Conservation (phyloP, 495 filamentous ascomycete species). For the Talaromyces wortmannii region DNA sequence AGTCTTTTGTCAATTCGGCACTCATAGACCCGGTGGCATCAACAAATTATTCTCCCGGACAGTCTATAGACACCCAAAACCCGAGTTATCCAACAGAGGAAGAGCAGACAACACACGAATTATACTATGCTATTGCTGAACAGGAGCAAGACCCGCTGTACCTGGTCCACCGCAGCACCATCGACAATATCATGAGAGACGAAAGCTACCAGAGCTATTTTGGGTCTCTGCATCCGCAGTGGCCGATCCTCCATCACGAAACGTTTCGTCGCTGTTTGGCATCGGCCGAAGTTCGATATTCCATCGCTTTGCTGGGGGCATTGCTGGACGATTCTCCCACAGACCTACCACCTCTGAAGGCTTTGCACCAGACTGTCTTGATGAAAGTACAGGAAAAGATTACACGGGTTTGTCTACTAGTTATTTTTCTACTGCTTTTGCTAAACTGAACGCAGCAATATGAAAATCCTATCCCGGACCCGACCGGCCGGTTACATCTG, state of each 20-base stretch:
- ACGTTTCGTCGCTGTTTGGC: background rate
- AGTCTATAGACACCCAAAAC: background rate
- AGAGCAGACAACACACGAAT: background rate
- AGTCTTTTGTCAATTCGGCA: background rate
- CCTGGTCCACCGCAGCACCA: background rate
- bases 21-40: background rate
- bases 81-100: background rate
- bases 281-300: background rate
- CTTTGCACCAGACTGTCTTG: background rate
- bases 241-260: background rate
- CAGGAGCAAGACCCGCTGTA: background rate
- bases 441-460: background rate
- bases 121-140: background rate
- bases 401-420: background rate
- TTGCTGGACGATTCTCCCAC: background rate
- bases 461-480: background rate
- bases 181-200: background rate
- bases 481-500: background rate
- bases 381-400: background rate
- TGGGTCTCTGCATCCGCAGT: background rate
- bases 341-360: background rate
- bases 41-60: background rate
- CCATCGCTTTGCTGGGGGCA: background rate
- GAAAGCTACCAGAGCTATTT: background rate
- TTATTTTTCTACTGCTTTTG: background rate